phyloP scores from a whole-genome alignment of 2,329 filamentous ascomycete genomes.

The Fonsecaea nubica region DNA sequence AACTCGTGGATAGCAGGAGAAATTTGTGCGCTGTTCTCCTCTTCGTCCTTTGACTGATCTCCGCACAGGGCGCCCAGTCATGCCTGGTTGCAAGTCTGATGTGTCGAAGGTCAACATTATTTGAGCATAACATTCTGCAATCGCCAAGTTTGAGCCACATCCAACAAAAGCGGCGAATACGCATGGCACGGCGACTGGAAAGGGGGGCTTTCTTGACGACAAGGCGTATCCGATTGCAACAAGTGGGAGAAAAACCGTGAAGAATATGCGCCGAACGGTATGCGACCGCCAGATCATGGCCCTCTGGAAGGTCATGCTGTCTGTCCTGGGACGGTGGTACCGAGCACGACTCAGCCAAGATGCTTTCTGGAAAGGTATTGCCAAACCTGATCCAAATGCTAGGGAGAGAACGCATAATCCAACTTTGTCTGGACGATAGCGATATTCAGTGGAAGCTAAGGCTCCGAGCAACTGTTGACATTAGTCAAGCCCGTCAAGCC shows the following conservation, averaged over 20 bases:
- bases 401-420: slow-evolving; percentile 71
- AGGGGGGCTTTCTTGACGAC: slow-evolving; percentile 66
- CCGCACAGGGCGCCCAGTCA: slow-evolving; percentile 62
- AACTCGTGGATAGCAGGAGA: slow-evolving; percentile 76
- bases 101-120: slow-evolving; percentile 84
- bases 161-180: slow-evolving; percentile 70
- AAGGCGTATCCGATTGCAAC: slow-evolving; percentile 72
- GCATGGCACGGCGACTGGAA: slow-evolving; percentile 68
- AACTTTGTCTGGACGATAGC: slow-evolving; percentile 67
- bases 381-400: slow-evolving; percentile 71
- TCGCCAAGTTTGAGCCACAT: slow-evolving; percentile 74
- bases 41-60: slow-evolving; percentile 50
- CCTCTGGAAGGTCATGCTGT: slow-evolving; percentile 70
- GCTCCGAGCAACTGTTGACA: slow-evolving; percentile 67
- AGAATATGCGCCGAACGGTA: slow-evolving; percentile 70
- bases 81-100: slow-evolving; percentile 76
- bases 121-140: slow-evolving; percentile 76
- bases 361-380: slow-evolving; percentile 76
- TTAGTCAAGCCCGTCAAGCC: slow-evolving; percentile 4
- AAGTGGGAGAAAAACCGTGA: slow-evolving; percentile 71
- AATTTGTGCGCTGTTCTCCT: slow-evolving; percentile 66
- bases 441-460: slow-evolving; percentile 72
- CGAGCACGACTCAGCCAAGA: slow-evolving; percentile 71
- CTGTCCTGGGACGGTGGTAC: slow-evolving; percentile 64
- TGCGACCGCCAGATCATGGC: slow-evolving; percentile 74